A percentile compares a stretch with the other conserved stretches of the same genome.
These are phyloP conservation scores for Wickerhamiella vanderwaltii DNA, from an alignment of 805 yeast species.

Conservation along the genomic window DNA sequence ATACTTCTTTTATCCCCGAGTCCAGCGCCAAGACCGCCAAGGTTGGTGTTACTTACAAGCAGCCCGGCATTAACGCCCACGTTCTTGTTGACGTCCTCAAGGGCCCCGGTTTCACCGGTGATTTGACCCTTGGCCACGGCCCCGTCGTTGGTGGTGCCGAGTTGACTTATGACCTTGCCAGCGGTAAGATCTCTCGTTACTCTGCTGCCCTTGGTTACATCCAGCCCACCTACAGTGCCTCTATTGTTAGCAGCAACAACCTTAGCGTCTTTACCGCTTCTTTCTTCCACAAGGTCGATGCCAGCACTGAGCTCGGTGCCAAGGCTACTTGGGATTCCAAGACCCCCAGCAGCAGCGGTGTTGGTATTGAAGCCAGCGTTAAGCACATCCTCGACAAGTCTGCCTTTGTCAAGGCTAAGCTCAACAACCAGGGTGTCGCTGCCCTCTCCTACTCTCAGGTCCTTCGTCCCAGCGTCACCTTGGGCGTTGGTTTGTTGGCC, in stretches of 20 bases:
- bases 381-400: slow-evolving; percentile 81
- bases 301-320: slow-evolving; percentile 92
- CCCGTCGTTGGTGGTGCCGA: slow-evolving; percentile 96
- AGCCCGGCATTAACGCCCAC: slow-evolving; percentile 87
- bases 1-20: slow-evolving; percentile 80
- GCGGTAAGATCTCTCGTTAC: slow-evolving; percentile 88
- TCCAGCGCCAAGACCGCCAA: slow-evolving; percentile 67
- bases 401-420: slow-evolving; percentile 91
- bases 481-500: slow-evolving; percentile 94
- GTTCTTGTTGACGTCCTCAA: slow-evolving; percentile 89
- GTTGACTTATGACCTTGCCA: slow-evolving; percentile 87
- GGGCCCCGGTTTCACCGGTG: slow-evolving; percentile 94
- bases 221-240: slow-evolving; percentile 74
- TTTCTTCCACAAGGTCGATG: slow-evolving; percentile 90
- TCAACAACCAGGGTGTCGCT: slow-evolving; percentile 90
- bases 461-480: slow-evolving; percentile 89
- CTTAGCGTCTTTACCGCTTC: slow-evolving; percentile 59
- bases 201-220: slow-evolving; percentile 89
- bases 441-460: slow-evolving; percentile 89
- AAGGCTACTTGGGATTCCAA: slow-evolving; percentile 91
- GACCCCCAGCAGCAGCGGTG: slow-evolving; percentile 58
- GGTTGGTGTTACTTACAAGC: slow-evolving; percentile 80
- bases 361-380: slow-evolving; percentile 90
- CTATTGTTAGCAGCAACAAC: slow-evolving; percentile 75
- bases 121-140: slow-evolving; percentile 86